Base-by-base conservation (phyloP, 768 basidiomycete species). In the Fistulinella prunicolor region DNA sequence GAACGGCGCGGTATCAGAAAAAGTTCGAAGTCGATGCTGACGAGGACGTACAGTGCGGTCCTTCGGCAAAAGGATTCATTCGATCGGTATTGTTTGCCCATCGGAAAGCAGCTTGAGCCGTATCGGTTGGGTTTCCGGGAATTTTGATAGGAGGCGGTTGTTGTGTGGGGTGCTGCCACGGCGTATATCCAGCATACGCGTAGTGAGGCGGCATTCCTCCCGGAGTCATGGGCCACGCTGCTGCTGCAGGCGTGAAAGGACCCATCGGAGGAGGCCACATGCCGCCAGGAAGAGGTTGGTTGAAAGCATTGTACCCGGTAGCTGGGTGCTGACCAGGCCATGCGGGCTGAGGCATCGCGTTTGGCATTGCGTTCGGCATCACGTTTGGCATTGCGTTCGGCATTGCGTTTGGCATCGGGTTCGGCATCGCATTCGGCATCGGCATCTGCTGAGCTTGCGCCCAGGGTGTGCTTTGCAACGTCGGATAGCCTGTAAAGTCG, bases 1-100 rank as follows among this genome's bases (percentile, higher is more conserved):
- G 13, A 54, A 47, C 30, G 50, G 9, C 16, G 19, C 44, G 16
- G 13, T 12, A 14, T 68, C 24, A 68, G 51, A 32, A 44, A 32
- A 17, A 32, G 20, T 3, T 30, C 1, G 24, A 24, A n/a, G 16
- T 22, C 6, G 8, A 40, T 26, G 26, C 6, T 28, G 23, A 35
- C 21, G 10, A 21, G 22, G 20, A 64, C 76, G 24, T 62, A 78
- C 76, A 77, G 44, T 71, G 65, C 0, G 65, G 62, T 21, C 76
- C 76, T 43, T 73, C 72, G 0, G 67, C 50, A 51, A 74, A 78
- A 19, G 54, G 64, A 28, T 61, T 53, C 42, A 74, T 59, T 51
- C 66, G 55, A 63, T 64, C 61, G 16, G 68, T 55, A 17, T 61
- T 64, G 38, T 48, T 63, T 2, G 57, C 52, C 66, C 64, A 66